These are phyloP conservation scores for Oligophagozyma castellii DNA, from an alignment of 1,139 yeast genomes.

Conservation along the genomic window DNA sequence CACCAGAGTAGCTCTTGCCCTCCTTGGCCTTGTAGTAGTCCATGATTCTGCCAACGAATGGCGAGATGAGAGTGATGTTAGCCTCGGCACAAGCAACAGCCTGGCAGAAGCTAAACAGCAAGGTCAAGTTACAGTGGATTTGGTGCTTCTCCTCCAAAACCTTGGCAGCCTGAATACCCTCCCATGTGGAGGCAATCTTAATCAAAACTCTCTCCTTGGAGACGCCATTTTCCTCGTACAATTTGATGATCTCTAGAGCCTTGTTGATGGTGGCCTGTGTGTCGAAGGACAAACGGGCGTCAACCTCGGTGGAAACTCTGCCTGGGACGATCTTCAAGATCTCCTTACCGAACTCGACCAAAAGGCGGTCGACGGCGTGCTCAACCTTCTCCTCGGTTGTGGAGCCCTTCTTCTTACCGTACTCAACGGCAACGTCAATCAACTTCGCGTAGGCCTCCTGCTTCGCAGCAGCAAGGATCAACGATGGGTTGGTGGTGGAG, in stretches of 20 bases:
- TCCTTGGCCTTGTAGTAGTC: slow-evolving; percentile 97
- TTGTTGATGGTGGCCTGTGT: slow-evolving; percentile 85
- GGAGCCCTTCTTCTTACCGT: slow-evolving; percentile 53
- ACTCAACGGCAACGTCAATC: slow-evolving; percentile 81
- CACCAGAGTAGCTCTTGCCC: slow-evolving; percentile 71
- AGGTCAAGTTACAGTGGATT: slow-evolving; percentile 90
- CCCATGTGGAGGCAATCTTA: slow-evolving; percentile 97
- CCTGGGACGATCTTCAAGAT: slow-evolving; percentile 95
- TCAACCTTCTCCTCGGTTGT: slow-evolving; percentile 50
- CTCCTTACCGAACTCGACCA: slow-evolving; percentile 92
- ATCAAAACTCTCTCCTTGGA: slow-evolving; percentile 80
- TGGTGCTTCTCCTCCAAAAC: slow-evolving; percentile 85
- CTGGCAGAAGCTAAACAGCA: slow-evolving; percentile 88
- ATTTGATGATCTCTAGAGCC: slow-evolving; percentile 75
- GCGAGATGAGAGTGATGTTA: slow-evolving; percentile 86
- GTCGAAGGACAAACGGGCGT: slow-evolving; percentile 93
- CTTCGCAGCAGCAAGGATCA: slow-evolving; percentile 90
- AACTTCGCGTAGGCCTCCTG: slow-evolving; percentile 80
- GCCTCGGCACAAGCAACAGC: slow-evolving; percentile 99
- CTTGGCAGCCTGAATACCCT: slow-evolving; percentile 98
- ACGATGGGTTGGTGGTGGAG: slow-evolving; percentile 97
- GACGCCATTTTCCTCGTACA: slow-evolving; percentile 76
- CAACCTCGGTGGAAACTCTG: slow-evolving; percentile 98
- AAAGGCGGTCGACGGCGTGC: slow-evolving; percentile 77
- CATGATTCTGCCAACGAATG: slow-evolving; percentile 97